These are phyloP conservation scores for Symmetrospora coprosmae DNA, from an alignment of 768 basidiomycete species.

Conservation along the genomic window DNA sequence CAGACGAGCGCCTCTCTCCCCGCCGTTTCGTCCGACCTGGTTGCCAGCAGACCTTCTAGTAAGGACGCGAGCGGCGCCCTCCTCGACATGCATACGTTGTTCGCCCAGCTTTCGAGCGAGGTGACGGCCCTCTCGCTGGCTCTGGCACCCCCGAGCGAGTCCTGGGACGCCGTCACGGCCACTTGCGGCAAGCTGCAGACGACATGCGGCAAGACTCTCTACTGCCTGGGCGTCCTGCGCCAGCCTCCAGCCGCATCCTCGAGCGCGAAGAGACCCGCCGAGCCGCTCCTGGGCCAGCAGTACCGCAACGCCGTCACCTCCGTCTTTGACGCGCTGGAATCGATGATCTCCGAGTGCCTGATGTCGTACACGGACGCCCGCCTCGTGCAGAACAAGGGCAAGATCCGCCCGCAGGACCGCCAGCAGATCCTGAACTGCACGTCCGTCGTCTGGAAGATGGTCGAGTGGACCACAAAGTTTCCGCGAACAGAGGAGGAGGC, in stretches of 20 bases:
- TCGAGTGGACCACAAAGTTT: background rate
- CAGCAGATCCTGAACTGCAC: background rate
- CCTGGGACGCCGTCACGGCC: constrained; percentile 10
- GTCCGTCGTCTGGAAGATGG: constrained; percentile 6
- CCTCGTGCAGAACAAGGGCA: too few relatives aligned
- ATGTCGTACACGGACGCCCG: too few relatives aligned
- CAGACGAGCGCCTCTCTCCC: too few relatives aligned
- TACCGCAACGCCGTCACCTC: background rate
- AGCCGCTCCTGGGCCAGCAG: background rate
- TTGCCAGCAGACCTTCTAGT: too few relatives aligned
- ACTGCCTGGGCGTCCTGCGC: background rate
- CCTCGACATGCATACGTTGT: background rate
- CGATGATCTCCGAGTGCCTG: too few relatives aligned
- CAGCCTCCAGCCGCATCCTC: background rate
- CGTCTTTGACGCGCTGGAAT: background rate
- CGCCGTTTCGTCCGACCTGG: too few relatives aligned
- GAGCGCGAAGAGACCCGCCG: background rate
- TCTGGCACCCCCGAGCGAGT: constrained; percentile 15
- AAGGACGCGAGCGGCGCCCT: too few relatives aligned
- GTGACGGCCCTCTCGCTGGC: background rate
- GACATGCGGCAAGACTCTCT: background rate
- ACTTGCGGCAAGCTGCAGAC: background rate
- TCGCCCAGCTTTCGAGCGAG: constrained; percentile 10
- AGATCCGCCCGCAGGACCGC: background rate
- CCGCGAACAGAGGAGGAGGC: background rate